Conservation (phyloP, 2,329 filamentous ascomycete species). For the Hawksworthiomyces lignivorus region DNA sequence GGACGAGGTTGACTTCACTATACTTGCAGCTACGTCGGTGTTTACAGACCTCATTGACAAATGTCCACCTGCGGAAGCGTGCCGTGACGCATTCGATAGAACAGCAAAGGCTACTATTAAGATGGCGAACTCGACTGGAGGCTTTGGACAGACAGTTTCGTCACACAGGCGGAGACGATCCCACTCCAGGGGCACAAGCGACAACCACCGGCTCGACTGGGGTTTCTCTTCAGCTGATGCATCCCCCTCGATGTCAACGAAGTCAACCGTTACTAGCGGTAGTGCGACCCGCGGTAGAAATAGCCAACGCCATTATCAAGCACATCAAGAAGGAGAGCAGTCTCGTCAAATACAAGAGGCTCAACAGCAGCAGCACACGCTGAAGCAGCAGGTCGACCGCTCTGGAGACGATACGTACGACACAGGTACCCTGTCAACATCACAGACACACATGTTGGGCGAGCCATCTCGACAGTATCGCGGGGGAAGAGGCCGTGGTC, state of each 20-base stretch:
- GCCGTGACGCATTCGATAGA: slow-evolving; percentile 86
- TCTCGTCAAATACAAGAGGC: too few relatives aligned
- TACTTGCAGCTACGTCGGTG: slow-evolving; percentile 86
- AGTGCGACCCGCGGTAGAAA: slow-evolving; percentile 2
- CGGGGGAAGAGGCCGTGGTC: slow-evolving; percentile 4
- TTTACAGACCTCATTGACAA: slow-evolving; percentile 88
- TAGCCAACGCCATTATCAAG: too few relatives aligned
- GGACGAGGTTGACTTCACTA: slow-evolving; percentile 96
- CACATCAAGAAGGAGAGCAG: too few relatives aligned
- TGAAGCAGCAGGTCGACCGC: neutral
- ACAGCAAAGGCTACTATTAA: slow-evolving; percentile 94
- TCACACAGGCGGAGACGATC: slow-evolving; percentile 16
- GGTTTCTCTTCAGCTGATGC: slow-evolving; percentile 6
- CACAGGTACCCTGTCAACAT: too few relatives aligned
- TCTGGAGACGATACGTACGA: too few relatives aligned
- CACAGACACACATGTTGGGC: neutral
- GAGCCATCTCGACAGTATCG: slow-evolving; percentile 20
- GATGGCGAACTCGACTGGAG: slow-evolving; percentile 84
- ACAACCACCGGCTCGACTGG: slow-evolving; percentile 16
- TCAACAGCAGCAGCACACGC: too few relatives aligned
- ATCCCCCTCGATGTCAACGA: slow-evolving; percentile 13
- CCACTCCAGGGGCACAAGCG: slow-evolving; percentile 21
- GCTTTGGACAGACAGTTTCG: slow-evolving; percentile 51
- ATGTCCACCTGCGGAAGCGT: slow-evolving; percentile 90
- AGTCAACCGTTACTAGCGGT: slow-evolving; percentile 3